These are phyloP conservation scores for Arxiozyma slooffiae DNA, from an alignment of 1,139 yeast species.

Conservation along the genomic window DNA sequence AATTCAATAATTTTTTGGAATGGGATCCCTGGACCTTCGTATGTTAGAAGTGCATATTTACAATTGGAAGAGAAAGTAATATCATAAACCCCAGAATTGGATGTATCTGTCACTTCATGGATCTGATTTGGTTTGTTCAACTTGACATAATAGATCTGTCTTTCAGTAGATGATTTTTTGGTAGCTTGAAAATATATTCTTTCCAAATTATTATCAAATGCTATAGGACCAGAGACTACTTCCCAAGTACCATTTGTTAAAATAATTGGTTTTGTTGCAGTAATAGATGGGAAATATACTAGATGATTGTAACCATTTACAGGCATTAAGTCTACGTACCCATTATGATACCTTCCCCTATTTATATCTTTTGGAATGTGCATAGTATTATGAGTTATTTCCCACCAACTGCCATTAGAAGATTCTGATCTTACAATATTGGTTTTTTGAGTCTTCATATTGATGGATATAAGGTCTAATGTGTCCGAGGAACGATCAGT, in stretches of 20 bases:
- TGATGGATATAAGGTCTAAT: conserved; percentile 47
- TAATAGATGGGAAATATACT: conserved; percentile 55
- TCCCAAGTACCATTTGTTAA: conserved; percentile 66
- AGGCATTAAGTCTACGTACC: conserved; percentile 70
- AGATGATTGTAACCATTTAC: conserved; percentile 59
- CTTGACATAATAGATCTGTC: conserved; percentile 49
- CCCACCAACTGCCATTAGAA: conserved; percentile 62
- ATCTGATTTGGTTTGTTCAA: conserved; percentile 36
- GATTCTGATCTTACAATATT: conserved; percentile 38
- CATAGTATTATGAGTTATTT: conserved; percentile 62
- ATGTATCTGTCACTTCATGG: conserved; percentile 44
- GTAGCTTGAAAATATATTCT: conserved; percentile 62
- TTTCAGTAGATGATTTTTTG: conserved; percentile 47
- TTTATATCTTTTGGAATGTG: conserved; percentile 53
- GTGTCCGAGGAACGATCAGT: conserved; percentile 66
- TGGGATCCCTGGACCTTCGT: conserved; percentile 61
- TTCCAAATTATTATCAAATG: conserved; percentile 47
- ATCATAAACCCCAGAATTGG: conserved; percentile 54
- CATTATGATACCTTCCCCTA: conserved; percentile 37
- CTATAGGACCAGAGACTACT: conserved; percentile 51
- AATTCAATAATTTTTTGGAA: conserved; percentile 45
- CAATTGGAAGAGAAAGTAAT: conserved; percentile 64
- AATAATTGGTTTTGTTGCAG: conserved; percentile 39
- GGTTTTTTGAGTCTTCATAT: conserved; percentile 32
- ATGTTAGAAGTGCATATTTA: conserved; percentile 48